Percentiles rank a stretch among this genome's conserved stretches.
Conservation (phyloP, 2,329 filamentous ascomycete genomes). For the Graphilbum sp. region DNA sequence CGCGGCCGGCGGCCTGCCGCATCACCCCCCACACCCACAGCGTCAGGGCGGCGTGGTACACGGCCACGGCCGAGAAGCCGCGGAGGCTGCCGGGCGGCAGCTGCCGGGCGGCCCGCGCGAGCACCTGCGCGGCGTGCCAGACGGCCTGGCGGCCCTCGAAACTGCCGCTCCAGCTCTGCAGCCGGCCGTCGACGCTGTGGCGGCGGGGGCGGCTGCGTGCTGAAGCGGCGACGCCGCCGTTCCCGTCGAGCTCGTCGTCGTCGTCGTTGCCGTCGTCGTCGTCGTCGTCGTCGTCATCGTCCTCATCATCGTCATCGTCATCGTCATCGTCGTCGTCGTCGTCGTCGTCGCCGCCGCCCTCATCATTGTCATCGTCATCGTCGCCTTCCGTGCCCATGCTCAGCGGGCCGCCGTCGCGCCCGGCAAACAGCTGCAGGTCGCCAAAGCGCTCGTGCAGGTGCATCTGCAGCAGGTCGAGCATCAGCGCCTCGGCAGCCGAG, state of each 20-base stretch:
- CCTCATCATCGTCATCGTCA: no score
- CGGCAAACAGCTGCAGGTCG: conserved; percentile 48
- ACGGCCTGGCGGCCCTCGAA: conserved; percentile 10
- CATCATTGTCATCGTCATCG: no score
- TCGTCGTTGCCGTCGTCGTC: no score
- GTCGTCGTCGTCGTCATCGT: no score
- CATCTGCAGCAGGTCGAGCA: conserved; percentile 39
- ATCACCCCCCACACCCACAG: conserved; percentile 55
- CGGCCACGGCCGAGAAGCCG: conserved; percentile 49
- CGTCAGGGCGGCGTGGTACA: conserved; percentile 51
- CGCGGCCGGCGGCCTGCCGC: conserved; percentile 26
- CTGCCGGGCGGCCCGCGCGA: conserved; percentile 15
- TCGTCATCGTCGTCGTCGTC: no score
- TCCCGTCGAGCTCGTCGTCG: no score
- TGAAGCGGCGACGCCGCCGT: no score
- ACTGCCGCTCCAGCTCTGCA: conserved; percentile 38
- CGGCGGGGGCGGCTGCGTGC: no score
- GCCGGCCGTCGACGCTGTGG: neutral
- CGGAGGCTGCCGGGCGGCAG: conserved; percentile 29
- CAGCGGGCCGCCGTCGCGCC: conserved; percentile 28
- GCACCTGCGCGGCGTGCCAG: conserved; percentile 1
- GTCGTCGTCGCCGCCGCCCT: no score
- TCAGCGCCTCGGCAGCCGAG: conserved; percentile 27
- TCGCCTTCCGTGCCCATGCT: neutral
- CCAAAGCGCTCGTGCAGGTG: conserved; percentile 48